Base-by-base conservation (phyloP, 331 rosid species). In the Quercus tomentella region DNA sequence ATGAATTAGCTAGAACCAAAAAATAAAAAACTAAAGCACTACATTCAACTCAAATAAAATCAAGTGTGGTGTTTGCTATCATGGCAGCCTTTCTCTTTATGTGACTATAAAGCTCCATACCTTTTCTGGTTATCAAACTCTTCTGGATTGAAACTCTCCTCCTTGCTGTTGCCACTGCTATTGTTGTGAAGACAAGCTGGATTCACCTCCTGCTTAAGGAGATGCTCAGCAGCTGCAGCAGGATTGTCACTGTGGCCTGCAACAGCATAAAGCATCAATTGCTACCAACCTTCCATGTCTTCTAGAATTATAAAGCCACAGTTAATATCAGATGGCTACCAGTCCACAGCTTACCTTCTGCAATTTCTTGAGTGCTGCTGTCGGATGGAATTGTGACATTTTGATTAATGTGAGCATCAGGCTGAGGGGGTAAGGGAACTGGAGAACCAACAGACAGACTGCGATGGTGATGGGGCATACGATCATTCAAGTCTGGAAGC, bases 401-500 rank as follows among this genome's bases (percentile, higher is more conserved):
- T 76, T 81, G 91, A 75, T 77, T 87, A 58, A 84, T 70, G 73
- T 88, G 88, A 82, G 73, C 45, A 56, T 81, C 87, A 77, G 82
- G 84, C 70, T 89, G 94, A 57, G 88, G 81, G 49, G 81, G 82
- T 14, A 86, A 79, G 76, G 78, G 82, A 74, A 77, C 74, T 52
- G 88, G 87, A 75, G 91, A 63, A 71, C 97, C 95, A 43, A 91
- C 87, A 70, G 99, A 92, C 66, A 84, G 87, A 85, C 92, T 95
- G 74, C 92, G 95, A n/a, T 88, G 91, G 80, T 94, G 97, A 78
- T 87, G 94, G 77, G 81, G 83, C 31, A 81, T 56, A 20, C 84
- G 89, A 71, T 80, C 90, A 67, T 91, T 91, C 90, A 91, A 84
- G 85, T 92, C 94, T 0, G 97, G 97, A 74, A 95, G 97, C 81